Conservation (phyloP, 768 basidiomycete species). For the Trametes punicea region DNA sequence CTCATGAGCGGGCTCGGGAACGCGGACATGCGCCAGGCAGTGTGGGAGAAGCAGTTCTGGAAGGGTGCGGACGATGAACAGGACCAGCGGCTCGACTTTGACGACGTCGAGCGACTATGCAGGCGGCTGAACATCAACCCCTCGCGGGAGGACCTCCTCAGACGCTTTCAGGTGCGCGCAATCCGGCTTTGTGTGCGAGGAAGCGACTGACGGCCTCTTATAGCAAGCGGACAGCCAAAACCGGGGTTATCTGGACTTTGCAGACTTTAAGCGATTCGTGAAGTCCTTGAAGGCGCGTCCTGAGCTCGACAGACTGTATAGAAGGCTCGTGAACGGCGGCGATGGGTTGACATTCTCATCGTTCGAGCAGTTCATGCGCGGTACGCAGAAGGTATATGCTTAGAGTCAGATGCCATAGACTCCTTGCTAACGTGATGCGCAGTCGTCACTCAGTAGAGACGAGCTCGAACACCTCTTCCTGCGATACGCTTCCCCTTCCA, state of each 20-base stretch:
- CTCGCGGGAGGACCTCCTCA: conserved; percentile 47
- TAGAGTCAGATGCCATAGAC: conserved; percentile 29
- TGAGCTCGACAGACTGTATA: conserved; percentile 71
- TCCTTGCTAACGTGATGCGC: conserved; percentile 21
- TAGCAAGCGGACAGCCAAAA: conserved; percentile 62
- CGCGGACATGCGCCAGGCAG: conserved; percentile 55
- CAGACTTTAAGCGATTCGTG: conserved; percentile 79
- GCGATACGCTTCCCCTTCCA: conserved; percentile 30
- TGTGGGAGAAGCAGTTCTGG: conserved; percentile 86
- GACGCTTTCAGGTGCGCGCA: conserved; percentile 52
- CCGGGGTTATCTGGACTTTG: conserved; percentile 66
- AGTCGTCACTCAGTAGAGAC: conserved; percentile 31
- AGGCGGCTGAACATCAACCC: conserved; percentile 65
- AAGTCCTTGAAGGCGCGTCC: conserved; percentile 80
- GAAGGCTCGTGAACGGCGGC: conserved; percentile 31
- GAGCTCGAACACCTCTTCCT: conserved; percentile 38
- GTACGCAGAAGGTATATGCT: conserved; percentile 47
- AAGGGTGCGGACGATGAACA: conserved; percentile 58
- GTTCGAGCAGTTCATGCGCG: conserved; percentile 51
- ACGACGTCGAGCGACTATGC: conserved; percentile 71
- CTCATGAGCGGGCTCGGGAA: conserved; percentile 68
- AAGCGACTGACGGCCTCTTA: neutral
- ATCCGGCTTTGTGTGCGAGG: too few relatives aligned
- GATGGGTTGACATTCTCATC: conserved; percentile 33
- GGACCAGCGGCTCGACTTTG: conserved; percentile 63